Evolutionary conservation across 257 asterid species (phyloP), one percentile per base, ranked within the genome.

Genomic region (Ocimum tenuiflorum): DNA sequence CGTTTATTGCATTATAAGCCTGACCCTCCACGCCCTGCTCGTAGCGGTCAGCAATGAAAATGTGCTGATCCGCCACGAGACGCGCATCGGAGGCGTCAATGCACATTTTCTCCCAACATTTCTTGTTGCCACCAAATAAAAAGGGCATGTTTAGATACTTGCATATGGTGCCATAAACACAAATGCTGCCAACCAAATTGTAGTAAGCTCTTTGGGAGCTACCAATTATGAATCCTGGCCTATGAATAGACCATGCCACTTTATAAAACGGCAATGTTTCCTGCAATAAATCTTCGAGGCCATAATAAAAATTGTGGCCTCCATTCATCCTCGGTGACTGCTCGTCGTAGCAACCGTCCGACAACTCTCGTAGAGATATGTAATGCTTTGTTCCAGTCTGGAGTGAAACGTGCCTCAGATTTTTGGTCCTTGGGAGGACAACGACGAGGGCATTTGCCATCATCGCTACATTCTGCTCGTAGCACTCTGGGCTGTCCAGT

Each of bases 301-400:
- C 92, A 33, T 91, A 91, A 33, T 91, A 91, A 11, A 91, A 91
- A 57, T 87, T 88, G 42, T 60, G 42, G 36, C 82, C 86, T 0
- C 15, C 46, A 9, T 39, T 49, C 15, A 47, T 86, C 79, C 97
- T 83, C 0, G 95, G 95, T 1, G 77, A 79, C 14, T 80, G 63
- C 79, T 91, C 97, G 4, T 77, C 77, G 42, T 79, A 88, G 35
- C 46, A 67, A 22, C 53, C 45, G 6, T 23, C 60, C 65, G 5
- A 1, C 1, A 59, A 36, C 13, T 14, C 81, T 39, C 59, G 68
- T 11, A 87, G 64, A 0, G 95, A 84, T 59, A 88, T 50, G 17
- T 88, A 91, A 57, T 91, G 97, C 71, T 91, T 88, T 1, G 70
- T 70, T 19, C 97, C 97, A 5, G 96, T 91, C 35, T 91, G 97